Conservation (phyloP, 371 early-diverging fungal species). For the Rhizomucor pusillus region DNA sequence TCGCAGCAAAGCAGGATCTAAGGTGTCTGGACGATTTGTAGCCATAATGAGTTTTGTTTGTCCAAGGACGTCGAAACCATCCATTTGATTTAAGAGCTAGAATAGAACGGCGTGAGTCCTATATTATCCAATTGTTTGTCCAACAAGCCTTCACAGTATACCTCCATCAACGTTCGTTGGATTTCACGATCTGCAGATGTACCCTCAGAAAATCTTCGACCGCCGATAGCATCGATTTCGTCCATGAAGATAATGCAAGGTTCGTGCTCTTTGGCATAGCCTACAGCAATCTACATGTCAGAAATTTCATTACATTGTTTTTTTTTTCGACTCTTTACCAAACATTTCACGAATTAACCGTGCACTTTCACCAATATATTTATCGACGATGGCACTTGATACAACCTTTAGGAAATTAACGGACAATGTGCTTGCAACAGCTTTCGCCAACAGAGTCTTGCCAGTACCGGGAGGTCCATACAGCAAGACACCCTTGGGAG, state of each 20-base stretch:
- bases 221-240: conserved; percentile 99
- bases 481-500: conserved; percentile 98
- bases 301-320: background rate
- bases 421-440: conserved; percentile 96
- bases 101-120: no score
- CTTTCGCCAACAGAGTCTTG: conserved; percentile 91
- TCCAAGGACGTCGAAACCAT: conserved; percentile 99
- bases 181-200: conserved; percentile 99
- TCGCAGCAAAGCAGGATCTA: conserved; percentile 98
- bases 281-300: conserved; percentile 28
- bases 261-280: conserved; percentile 98
- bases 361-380: conserved; percentile 99
- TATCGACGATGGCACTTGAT: conserved; percentile 98
- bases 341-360: conserved; percentile 99
- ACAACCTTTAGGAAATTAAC: conserved; percentile 98
- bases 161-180: conserved; percentile 99
- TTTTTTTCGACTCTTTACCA: conserved; percentile 48
- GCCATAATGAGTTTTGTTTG: conserved; percentile 99
- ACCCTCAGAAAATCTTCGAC: conserved; percentile 98
- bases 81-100: conserved; percentile 98
- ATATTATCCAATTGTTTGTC: no score
- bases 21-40: conserved; percentile 98
- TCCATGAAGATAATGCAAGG: conserved; percentile 99
- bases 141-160: conserved; percentile 12
- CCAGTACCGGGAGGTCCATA: conserved; percentile 99